Conservation (phyloP, 75 land plant genomes). For the Azolla pinnata region DNA sequence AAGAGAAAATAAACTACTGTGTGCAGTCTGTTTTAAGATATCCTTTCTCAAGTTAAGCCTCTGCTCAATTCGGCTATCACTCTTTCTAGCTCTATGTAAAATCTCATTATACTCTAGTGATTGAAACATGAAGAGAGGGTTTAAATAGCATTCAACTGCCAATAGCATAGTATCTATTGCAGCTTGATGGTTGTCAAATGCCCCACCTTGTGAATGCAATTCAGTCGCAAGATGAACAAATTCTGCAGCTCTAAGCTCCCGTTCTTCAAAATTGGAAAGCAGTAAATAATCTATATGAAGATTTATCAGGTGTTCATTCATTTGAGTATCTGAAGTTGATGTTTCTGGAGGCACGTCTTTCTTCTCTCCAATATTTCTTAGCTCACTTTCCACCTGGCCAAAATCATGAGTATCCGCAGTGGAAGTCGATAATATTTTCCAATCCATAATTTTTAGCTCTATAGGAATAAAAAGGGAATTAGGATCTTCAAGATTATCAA, state of each 20-base stretch:
- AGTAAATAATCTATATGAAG: conserved; percentile 67
- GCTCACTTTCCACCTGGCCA: conserved; percentile 16
- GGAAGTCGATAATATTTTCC: conserved; percentile 15
- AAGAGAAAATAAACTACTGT: too few species aligned
- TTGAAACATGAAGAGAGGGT: conserved; percentile 59
- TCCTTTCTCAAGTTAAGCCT: too few species aligned
- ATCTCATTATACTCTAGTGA: conserved; percentile 23
- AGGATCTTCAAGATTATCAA: conserved; percentile 51
- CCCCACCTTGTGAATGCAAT: conserved; percentile 48
- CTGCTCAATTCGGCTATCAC: background rate
- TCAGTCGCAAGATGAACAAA: conserved; percentile 68
- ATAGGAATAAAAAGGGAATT: conserved; percentile 57
- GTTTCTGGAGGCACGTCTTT: conserved; percentile 7
- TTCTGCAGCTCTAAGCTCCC: conserved; percentile 71
- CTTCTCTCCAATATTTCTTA: conserved; percentile 10
- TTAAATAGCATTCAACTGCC: conserved; percentile 87
- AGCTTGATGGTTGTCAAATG: conserved; percentile 59
- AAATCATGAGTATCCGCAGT: conserved; percentile 24
- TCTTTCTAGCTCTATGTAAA: conserved; percentile 4
- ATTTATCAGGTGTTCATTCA: too few species aligned
- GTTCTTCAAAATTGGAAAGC: conserved; percentile 48
- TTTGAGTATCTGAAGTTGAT: conserved; percentile 11
- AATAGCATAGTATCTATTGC: conserved; percentile 81
- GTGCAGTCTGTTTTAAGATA: too few species aligned
- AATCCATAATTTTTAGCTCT: conserved; percentile 41